Conservation (phyloP, 306 rosid species). For the Sphenostylis stenocarpa region DNA sequence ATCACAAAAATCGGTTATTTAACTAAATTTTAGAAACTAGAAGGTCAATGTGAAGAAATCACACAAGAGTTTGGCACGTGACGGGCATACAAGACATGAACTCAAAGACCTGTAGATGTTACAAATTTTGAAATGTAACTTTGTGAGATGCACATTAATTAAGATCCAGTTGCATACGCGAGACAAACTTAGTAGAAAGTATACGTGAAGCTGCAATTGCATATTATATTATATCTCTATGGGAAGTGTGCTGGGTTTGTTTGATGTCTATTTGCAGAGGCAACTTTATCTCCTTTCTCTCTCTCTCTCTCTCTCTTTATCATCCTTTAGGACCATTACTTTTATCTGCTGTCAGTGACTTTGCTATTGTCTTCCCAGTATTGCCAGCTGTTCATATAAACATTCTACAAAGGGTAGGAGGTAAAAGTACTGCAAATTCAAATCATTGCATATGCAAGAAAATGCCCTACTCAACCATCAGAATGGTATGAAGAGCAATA, state of each 20-base stretch:
- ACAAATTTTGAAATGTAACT: not conserved
- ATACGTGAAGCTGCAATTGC: not conserved
- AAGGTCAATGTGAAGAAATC: too few species aligned
- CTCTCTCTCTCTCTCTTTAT: not conserved
- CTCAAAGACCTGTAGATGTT: not conserved
- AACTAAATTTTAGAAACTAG: too few species aligned
- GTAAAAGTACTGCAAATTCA: not conserved
- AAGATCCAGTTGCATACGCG: not conserved
- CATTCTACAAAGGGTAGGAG: not conserved
- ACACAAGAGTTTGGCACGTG: too few species aligned
- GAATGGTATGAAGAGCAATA: not conserved
- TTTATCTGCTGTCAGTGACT: not conserved
- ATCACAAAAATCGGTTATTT: too few species aligned
- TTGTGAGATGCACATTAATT: not conserved
- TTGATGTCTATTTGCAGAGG: not conserved
- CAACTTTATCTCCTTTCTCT: not conserved
- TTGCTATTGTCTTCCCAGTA: not conserved
- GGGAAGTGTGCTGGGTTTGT: not conserved
- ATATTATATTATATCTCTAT: not conserved
- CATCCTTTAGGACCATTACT: not conserved
- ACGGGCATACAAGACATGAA: not conserved
- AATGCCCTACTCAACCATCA: not conserved
- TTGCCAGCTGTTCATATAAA: not conserved
- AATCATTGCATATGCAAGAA: not conserved
- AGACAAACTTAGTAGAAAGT: not conserved